Evolutionary conservation across 1,284 basidiomycete genomes (phyloP), one percentile per base, ranked within the genome.

Genomic region (Sporisorium exsertum): DNA sequence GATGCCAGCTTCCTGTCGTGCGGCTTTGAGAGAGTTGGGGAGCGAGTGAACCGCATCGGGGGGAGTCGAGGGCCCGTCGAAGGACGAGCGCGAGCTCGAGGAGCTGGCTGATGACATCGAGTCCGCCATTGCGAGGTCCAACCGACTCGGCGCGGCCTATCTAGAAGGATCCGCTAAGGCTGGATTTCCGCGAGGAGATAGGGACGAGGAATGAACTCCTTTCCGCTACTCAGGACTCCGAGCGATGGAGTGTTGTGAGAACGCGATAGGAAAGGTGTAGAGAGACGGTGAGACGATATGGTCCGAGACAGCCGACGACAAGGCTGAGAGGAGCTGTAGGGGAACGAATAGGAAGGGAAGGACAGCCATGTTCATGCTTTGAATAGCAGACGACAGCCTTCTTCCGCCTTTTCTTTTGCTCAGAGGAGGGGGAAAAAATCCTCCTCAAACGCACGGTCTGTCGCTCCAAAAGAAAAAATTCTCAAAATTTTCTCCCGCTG

Each of bases 31-130:
- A 40, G 71, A 58, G 49, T 64, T 62, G 43, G 76, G 72, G 3
- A 77, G 63, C 18, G 68, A 61, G 55, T 61, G 63, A 3, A 63
- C 56, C 16, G 58, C 57, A 51, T 69, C 64, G 8, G 77, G 77
- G 4, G 77, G 74, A 13, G 77, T 77, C 5, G 76, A 69, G 8
- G 72, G 72, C 1, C 68, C 72, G 15, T 74, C 76, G 58, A 65
- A 72, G 32, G 72, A 75, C 26, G 72, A 75, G 42, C 65, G 58
- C 7, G 72, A 75, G 66, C 65, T 72, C 49, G 74, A 77, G 2
- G 74, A 77, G 70, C 66, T 66, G 9, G 66, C 65, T 7, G 74
- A 77, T 6, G 74, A 77, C 60, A 77, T 77, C 51, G 60, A 68
- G 47, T 66, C 67, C 53, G 59, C 66, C 73, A 71, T 72, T 4